Evolutionary conservation across 176 grass and related monocot genomes (phyloP).

Genomic region (Rhynchospora tenuis): DNA sequence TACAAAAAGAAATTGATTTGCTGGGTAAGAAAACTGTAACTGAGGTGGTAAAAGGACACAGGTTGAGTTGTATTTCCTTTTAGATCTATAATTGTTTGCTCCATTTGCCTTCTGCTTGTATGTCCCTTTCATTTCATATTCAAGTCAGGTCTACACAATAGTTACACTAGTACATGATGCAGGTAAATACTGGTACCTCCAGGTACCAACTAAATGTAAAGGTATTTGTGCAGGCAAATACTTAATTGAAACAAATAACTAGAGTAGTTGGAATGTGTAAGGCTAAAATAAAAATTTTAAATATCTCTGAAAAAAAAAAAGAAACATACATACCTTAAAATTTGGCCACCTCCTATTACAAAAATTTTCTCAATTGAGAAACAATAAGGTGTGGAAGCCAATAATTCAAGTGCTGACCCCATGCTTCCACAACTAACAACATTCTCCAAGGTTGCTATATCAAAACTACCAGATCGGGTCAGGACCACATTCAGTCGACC

Average conservation of each 20-base stretch:
- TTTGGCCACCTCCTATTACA: constrained; percentile 68
- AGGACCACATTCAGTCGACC: constrained; percentile 79
- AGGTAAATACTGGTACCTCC: neutral
- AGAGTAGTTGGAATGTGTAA: neutral
- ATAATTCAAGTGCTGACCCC: constrained; percentile 57
- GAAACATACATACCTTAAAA: constrained; percentile 50
- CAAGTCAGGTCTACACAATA: neutral
- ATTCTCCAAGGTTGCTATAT: constrained; percentile 63
- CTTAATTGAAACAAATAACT: neutral
- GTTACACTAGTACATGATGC: neutral
- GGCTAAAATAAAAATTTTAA: neutral
- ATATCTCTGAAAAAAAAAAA: neutral
- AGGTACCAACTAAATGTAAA: neutral
- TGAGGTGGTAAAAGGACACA: neutral
- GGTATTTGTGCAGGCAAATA: neutral
- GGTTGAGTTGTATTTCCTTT: neutral
- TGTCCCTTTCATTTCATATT: neutral
- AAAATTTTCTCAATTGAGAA: constrained; percentile 77
- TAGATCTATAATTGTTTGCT: neutral
- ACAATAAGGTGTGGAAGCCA: constrained; percentile 60
- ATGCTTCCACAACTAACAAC: constrained; percentile 69
- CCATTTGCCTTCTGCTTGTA: neutral
- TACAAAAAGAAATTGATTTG: neutral
- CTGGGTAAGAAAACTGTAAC: neutral
- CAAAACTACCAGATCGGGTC: constrained; percentile 70